Evolutionary conservation across 2,329 filamentous ascomycete species (phyloP).

Genomic region (Calonectria pteridis): DNA sequence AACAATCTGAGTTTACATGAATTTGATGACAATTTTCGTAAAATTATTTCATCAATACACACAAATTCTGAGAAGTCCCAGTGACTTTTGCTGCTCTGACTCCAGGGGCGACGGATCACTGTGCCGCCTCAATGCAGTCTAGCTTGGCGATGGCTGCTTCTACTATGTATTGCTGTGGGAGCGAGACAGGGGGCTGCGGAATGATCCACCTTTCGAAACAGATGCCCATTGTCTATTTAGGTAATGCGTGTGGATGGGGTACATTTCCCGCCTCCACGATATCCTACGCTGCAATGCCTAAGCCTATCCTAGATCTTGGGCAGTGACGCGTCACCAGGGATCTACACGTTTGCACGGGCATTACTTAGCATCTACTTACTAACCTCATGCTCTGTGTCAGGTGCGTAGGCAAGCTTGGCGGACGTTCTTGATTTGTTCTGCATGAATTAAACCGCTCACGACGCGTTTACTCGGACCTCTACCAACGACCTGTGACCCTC

Average conservation of each 20-base stretch:
- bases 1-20: neutral
- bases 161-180: neutral
- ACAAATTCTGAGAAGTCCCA: neutral
- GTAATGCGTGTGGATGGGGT: neutral
- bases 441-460: neutral
- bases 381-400: neutral
- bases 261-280: neutral
- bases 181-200: neutral
- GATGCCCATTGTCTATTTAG: neutral
- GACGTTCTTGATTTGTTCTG: neutral
- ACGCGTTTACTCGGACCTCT: neutral
- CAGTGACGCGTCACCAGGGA: neutral
- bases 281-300: neutral
- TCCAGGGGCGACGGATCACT: neutral
- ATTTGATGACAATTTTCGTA: neutral
- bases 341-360: neutral
- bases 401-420: neutral
- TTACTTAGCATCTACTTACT: no score
- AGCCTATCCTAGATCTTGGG: neutral
- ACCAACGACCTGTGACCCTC: neutral
- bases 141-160: neutral
- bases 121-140: neutral
- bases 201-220: neutral
- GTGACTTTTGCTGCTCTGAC: neutral
- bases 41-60: neutral